These are phyloP conservation scores for Penicillium sp. DNA, from an alignment of 2,329 filamentous ascomycete species.

Conservation along the genomic window DNA sequence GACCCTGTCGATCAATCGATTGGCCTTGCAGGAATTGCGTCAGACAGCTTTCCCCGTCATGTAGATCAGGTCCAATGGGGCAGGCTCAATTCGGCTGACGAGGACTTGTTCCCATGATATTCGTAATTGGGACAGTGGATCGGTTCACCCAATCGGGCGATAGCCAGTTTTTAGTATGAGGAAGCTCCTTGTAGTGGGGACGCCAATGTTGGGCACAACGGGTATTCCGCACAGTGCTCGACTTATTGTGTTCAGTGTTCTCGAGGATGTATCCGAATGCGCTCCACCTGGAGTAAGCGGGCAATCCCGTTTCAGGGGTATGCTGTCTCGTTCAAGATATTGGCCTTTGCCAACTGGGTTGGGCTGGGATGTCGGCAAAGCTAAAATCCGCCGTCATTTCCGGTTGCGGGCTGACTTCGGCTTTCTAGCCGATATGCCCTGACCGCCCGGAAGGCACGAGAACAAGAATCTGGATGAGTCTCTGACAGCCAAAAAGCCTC, in stretches of 20 bases:
- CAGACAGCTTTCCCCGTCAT: not conserved
- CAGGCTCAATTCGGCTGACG: not conserved
- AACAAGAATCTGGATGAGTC: not conserved
- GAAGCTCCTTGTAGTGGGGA: not conserved
- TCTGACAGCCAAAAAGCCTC: not conserved
- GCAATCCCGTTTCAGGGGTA: not conserved
- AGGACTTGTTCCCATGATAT: constrained; percentile 2
- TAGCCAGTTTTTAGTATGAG: not conserved
- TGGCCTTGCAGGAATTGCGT: not conserved
- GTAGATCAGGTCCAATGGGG: not conserved
- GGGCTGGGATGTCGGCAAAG: constrained; percentile 1
- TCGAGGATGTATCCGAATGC: constrained; percentile 1
- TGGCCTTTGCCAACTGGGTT: not conserved
- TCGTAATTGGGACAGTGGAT: not conserved
- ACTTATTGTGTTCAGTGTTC: not conserved
- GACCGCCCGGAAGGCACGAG: not conserved
- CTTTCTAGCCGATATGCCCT: constrained; percentile 11
- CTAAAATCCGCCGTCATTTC: constrained; percentile 1
- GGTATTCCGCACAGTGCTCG: not conserved
- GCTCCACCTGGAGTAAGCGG: not conserved
- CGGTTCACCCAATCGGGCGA: not conserved
- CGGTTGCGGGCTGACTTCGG: constrained; percentile 10
- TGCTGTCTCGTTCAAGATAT: not conserved
- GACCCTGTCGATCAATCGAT: constrained; percentile 5
- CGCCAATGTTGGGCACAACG: constrained; percentile 1